These are phyloP conservation scores for Acacia concinna DNA, from an alignment of 331 rosid species.

Conservation along the genomic window DNA sequence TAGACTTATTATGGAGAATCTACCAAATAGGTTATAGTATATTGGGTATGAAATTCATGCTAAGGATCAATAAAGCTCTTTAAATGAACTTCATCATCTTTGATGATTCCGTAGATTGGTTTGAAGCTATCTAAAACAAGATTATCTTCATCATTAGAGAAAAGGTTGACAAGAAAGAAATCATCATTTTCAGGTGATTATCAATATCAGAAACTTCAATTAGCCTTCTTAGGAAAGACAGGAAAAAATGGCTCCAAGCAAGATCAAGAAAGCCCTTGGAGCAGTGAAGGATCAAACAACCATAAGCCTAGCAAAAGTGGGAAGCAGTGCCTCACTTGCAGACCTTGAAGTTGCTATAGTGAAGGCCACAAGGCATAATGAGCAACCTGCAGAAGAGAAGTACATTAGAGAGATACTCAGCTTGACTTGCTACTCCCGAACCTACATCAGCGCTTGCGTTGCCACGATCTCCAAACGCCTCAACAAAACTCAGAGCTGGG, in stretches of 20 bases:
- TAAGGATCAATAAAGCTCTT: not conserved
- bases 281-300: constrained; percentile 57
- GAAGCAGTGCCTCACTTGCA: constrained; percentile 51
- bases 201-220: not conserved
- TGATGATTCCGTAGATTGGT: not conserved
- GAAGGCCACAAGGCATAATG: constrained; percentile 50
- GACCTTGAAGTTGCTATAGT: constrained; percentile 52
- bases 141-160: not conserved
- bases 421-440: constrained; percentile 76
- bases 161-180: not conserved
- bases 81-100: not conserved
- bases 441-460: constrained; percentile 63
- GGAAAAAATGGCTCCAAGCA: constrained; percentile 40
- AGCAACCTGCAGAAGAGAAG: constrained; percentile 71
- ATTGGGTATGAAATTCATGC: not conserved
- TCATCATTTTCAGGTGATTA: not conserved
- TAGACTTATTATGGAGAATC: not conserved
- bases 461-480: constrained; percentile 66
- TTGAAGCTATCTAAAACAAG: not conserved
- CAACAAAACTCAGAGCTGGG: constrained; percentile 77
- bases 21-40: not conserved
- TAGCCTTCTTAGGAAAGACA: not conserved
- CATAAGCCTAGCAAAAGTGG: constrained; percentile 54
- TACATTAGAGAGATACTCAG: constrained; percentile 71
- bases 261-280: constrained; percentile 46